A percentile compares a stretch with the other conserved stretches of the same genome.
Evolutionary conservation across 2,329 filamentous ascomycete species (phyloP).

Genomic region (Periconia sp.): DNA sequence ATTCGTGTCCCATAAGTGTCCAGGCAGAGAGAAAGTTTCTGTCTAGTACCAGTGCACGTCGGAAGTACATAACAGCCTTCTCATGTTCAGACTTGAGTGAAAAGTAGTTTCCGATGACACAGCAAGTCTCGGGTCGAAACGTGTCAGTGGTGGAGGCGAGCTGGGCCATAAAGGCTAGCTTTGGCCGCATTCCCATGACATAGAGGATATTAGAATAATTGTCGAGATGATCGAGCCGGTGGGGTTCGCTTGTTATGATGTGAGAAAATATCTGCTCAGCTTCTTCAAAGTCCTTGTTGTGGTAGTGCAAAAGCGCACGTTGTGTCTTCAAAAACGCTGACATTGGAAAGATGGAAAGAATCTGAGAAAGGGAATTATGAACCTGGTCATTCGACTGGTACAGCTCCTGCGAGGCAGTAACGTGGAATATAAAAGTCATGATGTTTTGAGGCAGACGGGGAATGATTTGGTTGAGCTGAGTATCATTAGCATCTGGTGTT

Average conservation of each 20-base stretch:
- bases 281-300: slow-evolving; percentile 77
- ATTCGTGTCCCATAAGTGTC: slow-evolving; percentile 99
- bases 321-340: slow-evolving; percentile 92
- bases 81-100: slow-evolving; percentile 93
- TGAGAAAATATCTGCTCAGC: slow-evolving; percentile 70
- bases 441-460: slow-evolving; percentile 84
- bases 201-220: slow-evolving; percentile 98
- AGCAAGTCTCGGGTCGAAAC: slow-evolving; percentile 95
- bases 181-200: slow-evolving; percentile 85
- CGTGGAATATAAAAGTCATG: slow-evolving; percentile 91
- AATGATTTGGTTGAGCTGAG: slow-evolving; percentile 72
- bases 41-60: slow-evolving; percentile 87
- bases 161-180: slow-evolving; percentile 90
- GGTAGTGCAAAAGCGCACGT: slow-evolving; percentile 85
- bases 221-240: slow-evolving; percentile 86
- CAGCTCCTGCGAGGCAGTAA: slow-evolving; percentile 88
- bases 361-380: slow-evolving; percentile 75
- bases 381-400: slow-evolving; percentile 83
- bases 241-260: slow-evolving; percentile 70
- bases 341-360: slow-evolving; percentile 82
- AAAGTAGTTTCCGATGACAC: slow-evolving; percentile 97
- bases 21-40: slow-evolving; percentile 91
- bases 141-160: slow-evolving; percentile 91
- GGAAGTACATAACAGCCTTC: slow-evolving; percentile 97
- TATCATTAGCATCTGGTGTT: slow-evolving; percentile 1